Percentiles rank a stretch among this genome's conserved stretches.
Conservation (phyloP, 331 rosid genomes). For the Cydonia oblonga region DNA sequence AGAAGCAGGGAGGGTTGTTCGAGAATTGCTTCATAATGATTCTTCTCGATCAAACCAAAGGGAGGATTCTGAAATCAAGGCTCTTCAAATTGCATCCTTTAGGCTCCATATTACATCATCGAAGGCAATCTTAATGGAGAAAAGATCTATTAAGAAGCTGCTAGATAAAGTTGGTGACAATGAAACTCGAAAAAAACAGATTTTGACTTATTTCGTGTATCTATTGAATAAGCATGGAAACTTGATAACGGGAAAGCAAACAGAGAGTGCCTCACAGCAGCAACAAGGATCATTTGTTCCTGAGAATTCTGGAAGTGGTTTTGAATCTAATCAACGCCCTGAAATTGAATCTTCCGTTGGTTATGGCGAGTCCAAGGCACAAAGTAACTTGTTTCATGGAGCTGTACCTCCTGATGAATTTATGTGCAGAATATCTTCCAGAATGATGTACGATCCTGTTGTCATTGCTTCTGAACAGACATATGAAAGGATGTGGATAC, state of each 20-base stretch:
- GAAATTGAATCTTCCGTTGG: constrained; percentile 14
- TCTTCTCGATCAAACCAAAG: constrained; percentile 30
- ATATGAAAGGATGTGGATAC: constrained; percentile 78
- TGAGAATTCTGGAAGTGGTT: constrained; percentile 17
- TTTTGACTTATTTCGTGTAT: constrained; percentile 42
- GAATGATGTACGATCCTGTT: constrained; percentile 84
- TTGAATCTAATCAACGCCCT: constrained; percentile 12
- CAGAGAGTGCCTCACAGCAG: constrained; percentile 13
- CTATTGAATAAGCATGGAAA: constrained; percentile 52
- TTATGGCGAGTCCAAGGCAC: constrained; percentile 10
- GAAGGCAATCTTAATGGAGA: constrained; percentile 50
- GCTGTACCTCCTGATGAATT: constrained; percentile 47
- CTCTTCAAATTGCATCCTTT: constrained; percentile 60
- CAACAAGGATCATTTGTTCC: constrained; percentile 13
- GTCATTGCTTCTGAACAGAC: constrained; percentile 69
- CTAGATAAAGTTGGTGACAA: constrained; percentile 33
- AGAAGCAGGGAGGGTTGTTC: constrained; percentile 56
- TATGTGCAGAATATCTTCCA: constrained; percentile 62
- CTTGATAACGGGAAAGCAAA: constrained; percentile 25
- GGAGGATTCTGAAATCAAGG: constrained; percentile 40
- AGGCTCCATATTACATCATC: constrained; percentile 47
- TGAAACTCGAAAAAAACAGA: constrained; percentile 35
- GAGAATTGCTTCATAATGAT: constrained; percentile 35
- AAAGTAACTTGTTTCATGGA: constrained; percentile 19
- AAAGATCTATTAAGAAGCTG: constrained; percentile 50